phyloP scores from a whole-genome alignment of 169 alveolate species.

The Perkinsus olseni region DNA sequence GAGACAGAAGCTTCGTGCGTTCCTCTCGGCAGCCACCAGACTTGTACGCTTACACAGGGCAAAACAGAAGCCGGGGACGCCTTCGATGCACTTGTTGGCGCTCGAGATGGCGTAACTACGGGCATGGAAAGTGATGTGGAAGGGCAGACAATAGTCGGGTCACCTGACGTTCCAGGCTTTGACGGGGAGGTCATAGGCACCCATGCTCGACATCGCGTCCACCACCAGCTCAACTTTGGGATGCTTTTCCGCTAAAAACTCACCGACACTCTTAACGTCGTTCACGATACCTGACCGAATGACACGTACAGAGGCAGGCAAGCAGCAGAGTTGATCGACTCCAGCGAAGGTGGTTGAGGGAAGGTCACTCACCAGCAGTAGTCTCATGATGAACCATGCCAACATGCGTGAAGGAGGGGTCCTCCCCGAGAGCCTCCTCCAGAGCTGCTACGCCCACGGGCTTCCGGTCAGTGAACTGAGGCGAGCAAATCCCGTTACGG shows the following conservation, averaged over 20 bases:
- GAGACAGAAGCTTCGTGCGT: constrained; percentile 38
- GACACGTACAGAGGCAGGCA: background rate
- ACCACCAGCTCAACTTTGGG: constrained; percentile 28
- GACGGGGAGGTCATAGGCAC: constrained; percentile 35
- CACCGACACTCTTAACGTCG: background rate
- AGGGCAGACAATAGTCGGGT: constrained; percentile 10
- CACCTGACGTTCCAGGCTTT: constrained; percentile 29
- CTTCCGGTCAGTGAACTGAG: constrained; percentile 29
- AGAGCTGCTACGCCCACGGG: background rate
- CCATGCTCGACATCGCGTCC: constrained; percentile 50
- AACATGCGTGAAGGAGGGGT: constrained; percentile 35
- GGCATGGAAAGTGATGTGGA: background rate
- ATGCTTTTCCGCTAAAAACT: constrained; percentile 9
- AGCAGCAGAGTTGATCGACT: background rate
- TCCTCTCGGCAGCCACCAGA: constrained; percentile 21
- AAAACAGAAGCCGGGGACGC: constrained; percentile 54
- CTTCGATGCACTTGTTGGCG: constrained; percentile 46
- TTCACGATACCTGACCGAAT: background rate
- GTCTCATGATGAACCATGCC: constrained; percentile 49
- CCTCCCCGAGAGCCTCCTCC: background rate
- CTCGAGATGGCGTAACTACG: constrained; percentile 13
- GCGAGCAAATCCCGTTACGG: constrained; percentile 13
- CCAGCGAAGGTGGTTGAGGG: background rate
- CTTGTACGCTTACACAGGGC: constrained; percentile 27
- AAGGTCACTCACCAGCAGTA: constrained; percentile 38